A percentile compares a stretch with the other conserved stretches of the same genome.
Evolutionary conservation across 257 asterid genomes (phyloP).

Genomic region (Scutellaria galericulata): DNA sequence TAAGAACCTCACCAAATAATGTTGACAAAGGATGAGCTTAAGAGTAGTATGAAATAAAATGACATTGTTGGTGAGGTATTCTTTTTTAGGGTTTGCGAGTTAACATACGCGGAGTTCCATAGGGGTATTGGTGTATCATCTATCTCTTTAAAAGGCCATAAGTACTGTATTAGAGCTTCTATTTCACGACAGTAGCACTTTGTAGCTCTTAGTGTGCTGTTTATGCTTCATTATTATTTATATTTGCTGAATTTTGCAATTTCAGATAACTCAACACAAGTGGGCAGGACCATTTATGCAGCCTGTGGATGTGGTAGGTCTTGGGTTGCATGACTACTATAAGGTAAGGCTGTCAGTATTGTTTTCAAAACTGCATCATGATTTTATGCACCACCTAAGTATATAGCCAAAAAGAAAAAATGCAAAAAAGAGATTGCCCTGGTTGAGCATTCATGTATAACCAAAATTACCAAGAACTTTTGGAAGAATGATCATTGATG

Average conservation of each 20-base stretch:
- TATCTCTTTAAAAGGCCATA: not conserved
- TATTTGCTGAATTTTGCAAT: constrained; percentile 29
- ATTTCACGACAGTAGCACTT: not conserved
- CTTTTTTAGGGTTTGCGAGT: not conserved
- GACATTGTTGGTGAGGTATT: not conserved
- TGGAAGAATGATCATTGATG: not conserved
- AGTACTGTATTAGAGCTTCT: not conserved
- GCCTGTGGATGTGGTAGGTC: constrained; percentile 95
- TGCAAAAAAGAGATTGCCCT: not conserved
- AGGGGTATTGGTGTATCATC: constrained; percentile 1
- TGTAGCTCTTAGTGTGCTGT: constrained; percentile 19
- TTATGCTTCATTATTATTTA: not conserved
- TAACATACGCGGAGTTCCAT: not conserved
- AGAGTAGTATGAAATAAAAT: not conserved
- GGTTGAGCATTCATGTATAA: not conserved
- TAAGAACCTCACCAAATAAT: not conserved
- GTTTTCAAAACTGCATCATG: not conserved
- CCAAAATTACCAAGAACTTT: not conserved
- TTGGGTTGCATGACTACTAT: constrained; percentile 80
- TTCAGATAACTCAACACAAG: constrained; percentile 78
- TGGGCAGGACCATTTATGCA: constrained; percentile 95
- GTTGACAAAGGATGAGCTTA: not conserved
- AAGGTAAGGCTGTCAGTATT: constrained; percentile 50
- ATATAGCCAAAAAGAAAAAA: not conserved
- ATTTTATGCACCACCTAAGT: not conserved